These are phyloP conservation scores for Trichopus zeylanicus DNA, from an alignment of 116 monocot species.

Conservation along the genomic window DNA sequence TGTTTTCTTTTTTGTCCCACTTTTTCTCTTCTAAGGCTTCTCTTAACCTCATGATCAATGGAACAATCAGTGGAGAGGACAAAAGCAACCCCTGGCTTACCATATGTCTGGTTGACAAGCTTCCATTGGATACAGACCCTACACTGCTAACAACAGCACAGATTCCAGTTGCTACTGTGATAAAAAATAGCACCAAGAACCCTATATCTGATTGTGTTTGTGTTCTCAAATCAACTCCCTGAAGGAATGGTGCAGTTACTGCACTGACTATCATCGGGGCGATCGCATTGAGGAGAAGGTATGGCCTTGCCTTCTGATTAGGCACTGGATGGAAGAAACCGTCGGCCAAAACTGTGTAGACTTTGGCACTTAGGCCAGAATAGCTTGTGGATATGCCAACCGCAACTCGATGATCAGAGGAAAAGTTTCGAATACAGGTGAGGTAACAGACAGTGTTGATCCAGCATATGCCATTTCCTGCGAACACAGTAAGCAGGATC, in stretches of 20 bases:
- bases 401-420: constrained; percentile 25
- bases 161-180: constrained; percentile 43
- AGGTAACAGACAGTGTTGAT: constrained; percentile 71
- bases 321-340: constrained; percentile 12
- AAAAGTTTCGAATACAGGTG: constrained; percentile 45
- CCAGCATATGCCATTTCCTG: constrained; percentile 83
- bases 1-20: constrained; percentile 26
- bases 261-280: constrained; percentile 31
- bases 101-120: constrained; percentile 30
- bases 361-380: constrained; percentile 51
- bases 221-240: background rate
- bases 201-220: background rate
- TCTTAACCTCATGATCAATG: constrained; percentile 12
- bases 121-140: constrained; percentile 10
- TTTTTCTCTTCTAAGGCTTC: constrained; percentile 16
- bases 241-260: constrained; percentile 29
- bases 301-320: constrained; percentile 18
- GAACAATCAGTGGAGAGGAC: constrained; percentile 25
- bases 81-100: constrained; percentile 32
- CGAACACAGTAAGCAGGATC: constrained; percentile 33
- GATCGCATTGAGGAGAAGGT: constrained; percentile 64
- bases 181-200: constrained; percentile 36
- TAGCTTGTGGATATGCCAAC: constrained; percentile 67
- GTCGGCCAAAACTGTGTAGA: constrained; percentile 41
- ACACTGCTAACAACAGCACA: constrained; percentile 52